A percentile compares a stretch with the other conserved stretches of the same genome.
Conservation (phyloP, 2,329 filamentous ascomycete species). For the Trichoderma citrinoviride region DNA sequence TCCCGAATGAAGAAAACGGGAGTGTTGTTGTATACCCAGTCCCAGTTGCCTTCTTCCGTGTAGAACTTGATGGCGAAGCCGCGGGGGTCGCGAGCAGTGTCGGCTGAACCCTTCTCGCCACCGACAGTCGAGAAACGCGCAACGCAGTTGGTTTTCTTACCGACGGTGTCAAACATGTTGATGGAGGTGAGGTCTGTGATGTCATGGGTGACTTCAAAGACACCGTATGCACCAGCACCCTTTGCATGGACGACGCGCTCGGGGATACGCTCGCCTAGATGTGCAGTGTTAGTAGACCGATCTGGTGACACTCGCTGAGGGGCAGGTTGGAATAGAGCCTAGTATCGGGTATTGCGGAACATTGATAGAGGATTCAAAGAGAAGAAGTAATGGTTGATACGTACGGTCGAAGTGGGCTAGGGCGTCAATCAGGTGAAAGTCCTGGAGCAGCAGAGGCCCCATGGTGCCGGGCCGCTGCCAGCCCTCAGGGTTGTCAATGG, state of each 20-base stretch:
- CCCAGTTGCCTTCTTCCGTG: constrained; percentile 69
- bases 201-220: constrained; percentile 60
- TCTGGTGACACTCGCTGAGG: not conserved
- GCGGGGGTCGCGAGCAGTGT: constrained; percentile 67
- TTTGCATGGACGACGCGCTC: constrained; percentile 43
- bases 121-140: constrained; percentile 69
- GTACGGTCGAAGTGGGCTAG: constrained; percentile 52
- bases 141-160: constrained; percentile 57
- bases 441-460: constrained; percentile 61
- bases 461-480: constrained; percentile 53
- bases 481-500: constrained; percentile 49
- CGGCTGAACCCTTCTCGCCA: constrained; percentile 63
- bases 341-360: not conserved
- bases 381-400: not conserved
- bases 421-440: constrained; percentile 63
- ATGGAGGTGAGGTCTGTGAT: constrained; percentile 55
- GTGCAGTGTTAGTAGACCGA: not conserved
- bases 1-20: constrained; percentile 76
- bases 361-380: not conserved
- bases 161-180: constrained; percentile 50
- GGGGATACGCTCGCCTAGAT: constrained; percentile 44
- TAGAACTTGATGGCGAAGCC: constrained; percentile 61
- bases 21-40: constrained; percentile 74
- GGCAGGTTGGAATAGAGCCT: not conserved
- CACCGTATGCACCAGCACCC: constrained; percentile 48